phyloP scores from a whole-genome alignment of 176 grass and related monocot genomes.

The Lolium perenne region DNA sequence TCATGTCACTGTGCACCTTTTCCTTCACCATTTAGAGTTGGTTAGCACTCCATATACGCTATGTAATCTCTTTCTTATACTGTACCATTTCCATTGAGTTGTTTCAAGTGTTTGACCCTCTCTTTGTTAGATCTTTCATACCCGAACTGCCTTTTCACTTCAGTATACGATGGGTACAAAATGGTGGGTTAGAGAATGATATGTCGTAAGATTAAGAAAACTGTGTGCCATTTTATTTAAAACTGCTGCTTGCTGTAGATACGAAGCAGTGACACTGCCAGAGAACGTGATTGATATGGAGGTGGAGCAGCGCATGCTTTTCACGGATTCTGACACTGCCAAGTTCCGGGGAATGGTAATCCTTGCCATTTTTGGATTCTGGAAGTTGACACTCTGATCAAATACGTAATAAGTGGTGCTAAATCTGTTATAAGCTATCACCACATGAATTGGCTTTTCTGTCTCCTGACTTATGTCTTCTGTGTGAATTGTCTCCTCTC shows the following conservation, averaged over 20 bases:
- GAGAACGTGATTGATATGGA: conserved; percentile 60
- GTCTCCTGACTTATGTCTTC: conserved; percentile 34
- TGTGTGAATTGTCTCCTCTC: not conserved
- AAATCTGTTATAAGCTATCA: not conserved
- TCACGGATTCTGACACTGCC: conserved; percentile 47
- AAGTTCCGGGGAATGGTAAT: conserved; percentile 80
- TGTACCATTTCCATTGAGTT: conserved; percentile 18
- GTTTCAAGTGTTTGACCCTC: not conserved
- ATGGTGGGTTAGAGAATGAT: conserved; percentile 12
- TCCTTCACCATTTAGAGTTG: too few species aligned
- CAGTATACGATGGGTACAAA: conserved; percentile 35
- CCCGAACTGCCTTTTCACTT: not conserved
- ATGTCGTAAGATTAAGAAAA: conserved; percentile 32
- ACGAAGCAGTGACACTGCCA: conserved; percentile 85
- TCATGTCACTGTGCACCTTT: too few species aligned
- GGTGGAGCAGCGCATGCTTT: conserved; percentile 65
- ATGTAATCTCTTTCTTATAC: conserved; percentile 1
- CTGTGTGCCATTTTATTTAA: conserved; percentile 27
- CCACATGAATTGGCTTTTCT: conserved; percentile 19
- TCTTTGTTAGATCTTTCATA: not conserved
- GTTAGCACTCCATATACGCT: conserved; percentile 6
- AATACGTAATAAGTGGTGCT: conserved; percentile 1
- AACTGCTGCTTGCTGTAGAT: conserved; percentile 54
- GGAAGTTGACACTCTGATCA: not conserved
- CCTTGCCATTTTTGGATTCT: conserved; percentile 32